phyloP scores from a whole-genome alignment of 2,329 filamentous ascomycete species.

The Fusarium aywerte region DNA sequence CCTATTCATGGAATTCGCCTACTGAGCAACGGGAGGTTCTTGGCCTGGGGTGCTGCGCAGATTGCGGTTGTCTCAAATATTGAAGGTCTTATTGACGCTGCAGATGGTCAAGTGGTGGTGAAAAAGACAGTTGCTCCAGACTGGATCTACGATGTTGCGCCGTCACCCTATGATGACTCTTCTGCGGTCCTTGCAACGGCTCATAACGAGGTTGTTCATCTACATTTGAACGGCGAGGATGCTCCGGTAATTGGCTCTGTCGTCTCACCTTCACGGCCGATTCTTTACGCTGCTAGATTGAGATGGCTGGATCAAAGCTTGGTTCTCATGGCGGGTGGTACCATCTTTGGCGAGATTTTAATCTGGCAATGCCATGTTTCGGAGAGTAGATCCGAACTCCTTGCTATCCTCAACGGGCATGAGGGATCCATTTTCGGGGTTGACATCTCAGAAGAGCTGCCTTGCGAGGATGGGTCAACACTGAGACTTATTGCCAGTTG shows the following conservation, averaged over 20 bases:
- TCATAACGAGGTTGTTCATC: slow-evolving; percentile 80
- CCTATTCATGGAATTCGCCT: slow-evolving; percentile 78
- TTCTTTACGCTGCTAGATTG: slow-evolving; percentile 86
- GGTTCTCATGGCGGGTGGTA: slow-evolving; percentile 85
- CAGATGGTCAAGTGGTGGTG: slow-evolving; percentile 25
- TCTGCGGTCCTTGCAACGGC: slow-evolving; percentile 78
- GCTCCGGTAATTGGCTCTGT: slow-evolving; percentile 59
- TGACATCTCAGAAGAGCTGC: slow-evolving; percentile 71
- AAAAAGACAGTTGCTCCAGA: slow-evolving; percentile 67
- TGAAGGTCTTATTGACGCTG: slow-evolving; percentile 46
- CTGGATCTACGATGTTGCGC: slow-evolving; percentile 78
- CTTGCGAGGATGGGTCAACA: slow-evolving; percentile 50
- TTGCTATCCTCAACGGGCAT: slow-evolving; percentile 72
- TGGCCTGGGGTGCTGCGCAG: slow-evolving; percentile 77
- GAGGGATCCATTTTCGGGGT: slow-evolving; percentile 96
- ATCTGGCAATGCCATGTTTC: slow-evolving; percentile 79
- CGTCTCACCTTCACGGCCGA: slow-evolving; percentile 77
- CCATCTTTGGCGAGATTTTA: slow-evolving; percentile 93
- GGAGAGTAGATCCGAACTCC: slow-evolving; percentile 51
- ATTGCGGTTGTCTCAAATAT: slow-evolving; percentile 54
- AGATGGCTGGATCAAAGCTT: slow-evolving; percentile 66
- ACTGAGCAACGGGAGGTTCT: slow-evolving; percentile 50
- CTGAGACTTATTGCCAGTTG: slow-evolving; percentile 84
- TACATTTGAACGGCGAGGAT: slow-evolving; percentile 52
- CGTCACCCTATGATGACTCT: slow-evolving; percentile 58